Evolutionary conservation across 441 rosid genomes (phyloP), one percentile per base, ranked within the genome.

Genomic region (Metrosideros polymorpha): DNA sequence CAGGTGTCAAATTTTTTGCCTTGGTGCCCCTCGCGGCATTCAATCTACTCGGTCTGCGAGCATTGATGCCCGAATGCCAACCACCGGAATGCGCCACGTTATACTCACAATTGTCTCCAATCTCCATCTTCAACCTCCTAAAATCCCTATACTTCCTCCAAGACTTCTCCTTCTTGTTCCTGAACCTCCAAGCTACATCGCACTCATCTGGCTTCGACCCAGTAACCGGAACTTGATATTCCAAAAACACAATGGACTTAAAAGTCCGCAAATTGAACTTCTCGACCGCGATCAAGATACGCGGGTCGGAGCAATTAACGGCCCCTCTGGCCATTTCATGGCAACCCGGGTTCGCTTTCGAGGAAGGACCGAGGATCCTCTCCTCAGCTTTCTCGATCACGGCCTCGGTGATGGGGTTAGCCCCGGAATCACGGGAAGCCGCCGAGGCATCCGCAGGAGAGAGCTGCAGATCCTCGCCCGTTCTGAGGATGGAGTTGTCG

Each of bases 81-180:
- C 97, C 98, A 84, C 93, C 88, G 0, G 95, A 92, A 66, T 91
- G 95, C 87, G 90, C 89, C 84, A 94, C 91, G 85, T 89, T 92
- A 86, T 92, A 96, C 32, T 90, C 91, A 89, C 99, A 97, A 82
- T 95, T 92, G 66, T 92, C 98, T 47, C 92, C 92, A 76, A 89
- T 84, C 35, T 89, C 97, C 84, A 97, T 92, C 92, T 83, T 92
- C 88, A 95, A 96, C 95, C 99, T 95, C 89, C 99, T 91, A 86
- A 94, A 97, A 90, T 97, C 99, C 91, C 97, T 94, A 30, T 97
- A 96, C 87, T 88, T 94, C 92, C 99, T 93, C 98, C 98, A 95
- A 3, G 98, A 95, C 85, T 93, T 97, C 89, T 96, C 99, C 87
- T 94, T 96, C 90, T 93, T 96, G 89, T 96, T 95, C 92, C 99